Conservation (phyloP, 495 filamentous ascomycete genomes). For the Xylaria venustula region DNA sequence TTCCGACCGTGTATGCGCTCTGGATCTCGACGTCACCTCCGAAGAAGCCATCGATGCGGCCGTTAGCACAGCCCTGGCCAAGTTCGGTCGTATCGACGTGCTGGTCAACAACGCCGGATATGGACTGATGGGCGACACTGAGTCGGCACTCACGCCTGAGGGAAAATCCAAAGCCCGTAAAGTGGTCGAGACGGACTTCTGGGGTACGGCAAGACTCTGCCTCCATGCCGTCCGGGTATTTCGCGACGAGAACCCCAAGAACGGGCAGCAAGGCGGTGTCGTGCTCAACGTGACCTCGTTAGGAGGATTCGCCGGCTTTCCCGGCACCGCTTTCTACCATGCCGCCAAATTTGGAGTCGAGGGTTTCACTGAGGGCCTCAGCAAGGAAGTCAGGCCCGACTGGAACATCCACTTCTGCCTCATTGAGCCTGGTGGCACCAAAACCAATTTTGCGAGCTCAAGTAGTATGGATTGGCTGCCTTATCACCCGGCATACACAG, state of each 20-base stretch:
- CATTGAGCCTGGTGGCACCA: conserved; percentile 47
- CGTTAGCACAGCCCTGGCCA: conserved; percentile 29
- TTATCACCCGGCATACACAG: conserved; percentile 36
- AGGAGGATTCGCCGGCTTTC: conserved; percentile 45
- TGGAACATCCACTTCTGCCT: conserved; percentile 39
- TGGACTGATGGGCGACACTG: conserved; percentile 41
- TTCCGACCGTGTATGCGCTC: neutral
- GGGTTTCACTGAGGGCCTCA: conserved; percentile 53
- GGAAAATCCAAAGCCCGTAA: conserved; percentile 23
- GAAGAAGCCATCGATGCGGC: conserved; percentile 38
- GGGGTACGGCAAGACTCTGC: conserved; percentile 41
- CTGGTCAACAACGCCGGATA: conserved; percentile 25
- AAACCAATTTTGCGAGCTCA: conserved; percentile 36
- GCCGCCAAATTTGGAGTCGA: conserved; percentile 54
- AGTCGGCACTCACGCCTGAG: conserved; percentile 36
- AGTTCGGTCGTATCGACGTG: conserved; percentile 48
- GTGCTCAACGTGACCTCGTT: conserved; percentile 52
- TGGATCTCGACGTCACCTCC: conserved; percentile 4
- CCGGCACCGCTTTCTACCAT: conserved; percentile 51
- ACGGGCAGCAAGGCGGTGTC: conserved; percentile 40
- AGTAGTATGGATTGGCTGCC: conserved; percentile 13
- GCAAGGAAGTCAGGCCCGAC: conserved; percentile 47
- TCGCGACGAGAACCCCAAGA: conserved; percentile 34
- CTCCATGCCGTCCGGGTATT: conserved; percentile 43
- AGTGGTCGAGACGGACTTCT: conserved; percentile 51